Percentiles rank a stretch among this genome's conserved stretches.
phyloP scores from a whole-genome alignment of 78 protist genomes.

The Abeoforma whisleri region DNA sequence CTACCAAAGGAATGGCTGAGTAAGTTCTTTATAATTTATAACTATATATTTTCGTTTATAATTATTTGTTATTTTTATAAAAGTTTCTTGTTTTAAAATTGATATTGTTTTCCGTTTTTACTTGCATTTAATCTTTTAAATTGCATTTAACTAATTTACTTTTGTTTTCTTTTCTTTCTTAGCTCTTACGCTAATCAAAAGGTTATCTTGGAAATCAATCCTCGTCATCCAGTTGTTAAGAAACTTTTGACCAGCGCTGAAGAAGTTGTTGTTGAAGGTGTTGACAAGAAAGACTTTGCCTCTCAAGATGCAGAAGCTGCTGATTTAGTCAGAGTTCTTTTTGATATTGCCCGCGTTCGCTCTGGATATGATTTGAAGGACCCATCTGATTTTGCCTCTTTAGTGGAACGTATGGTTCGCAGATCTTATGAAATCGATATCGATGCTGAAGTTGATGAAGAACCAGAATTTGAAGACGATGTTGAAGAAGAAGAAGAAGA shows the following conservation, averaged over 20 bases:
- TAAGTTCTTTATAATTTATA: too few relatives aligned
- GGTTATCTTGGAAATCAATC: conserved; percentile 80
- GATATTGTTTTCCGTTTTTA: background rate
- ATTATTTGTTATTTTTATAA: background rate
- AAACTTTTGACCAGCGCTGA: conserved; percentile 36
- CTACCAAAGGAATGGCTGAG: background rate
- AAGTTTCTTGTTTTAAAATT: background rate
- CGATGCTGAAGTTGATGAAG: conserved; percentile 49
- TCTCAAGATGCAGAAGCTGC: conserved; percentile 44
- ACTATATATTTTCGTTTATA: background rate
- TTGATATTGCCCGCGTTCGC: conserved; percentile 65
- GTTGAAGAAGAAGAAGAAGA: conserved; percentile 32
- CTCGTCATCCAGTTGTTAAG: conserved; percentile 72
- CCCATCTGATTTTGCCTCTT: conserved; percentile 57
- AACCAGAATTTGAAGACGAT: conserved; percentile 31
- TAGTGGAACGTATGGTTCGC: conserved; percentile 57
- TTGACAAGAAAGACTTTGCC: conserved; percentile 40
- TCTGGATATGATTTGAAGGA: conserved; percentile 63
- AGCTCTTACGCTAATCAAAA: conserved; percentile 4
- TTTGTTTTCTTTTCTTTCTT: background rate
- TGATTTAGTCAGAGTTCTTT: conserved; percentile 65
- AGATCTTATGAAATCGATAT: conserved; percentile 39
- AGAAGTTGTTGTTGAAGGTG: conserved; percentile 28
- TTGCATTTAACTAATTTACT: background rate
- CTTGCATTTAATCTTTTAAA: background rate